A percentile compares a stretch with the other conserved stretches of the same genome.
Evolutionary conservation across 2,329 filamentous ascomycete genomes (phyloP).

Genomic region (Aureobasidium leucospermi): DNA sequence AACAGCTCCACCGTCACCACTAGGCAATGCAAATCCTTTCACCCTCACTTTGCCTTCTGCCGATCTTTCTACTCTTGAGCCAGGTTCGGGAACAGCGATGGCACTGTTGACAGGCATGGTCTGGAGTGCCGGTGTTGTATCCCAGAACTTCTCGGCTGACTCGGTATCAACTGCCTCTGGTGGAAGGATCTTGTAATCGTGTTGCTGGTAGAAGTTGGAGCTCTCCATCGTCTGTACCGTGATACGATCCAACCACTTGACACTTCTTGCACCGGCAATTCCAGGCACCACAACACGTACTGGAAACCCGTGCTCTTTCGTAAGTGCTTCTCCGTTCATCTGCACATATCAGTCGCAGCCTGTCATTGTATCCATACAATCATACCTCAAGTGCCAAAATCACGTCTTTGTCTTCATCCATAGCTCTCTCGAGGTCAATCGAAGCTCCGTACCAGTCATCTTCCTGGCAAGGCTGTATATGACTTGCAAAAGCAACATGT

Average conservation of each 20-base stretch:
- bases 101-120: conserved; percentile 63
- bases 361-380: conserved; percentile 35
- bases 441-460: conserved; percentile 52
- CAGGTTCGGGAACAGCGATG: conserved; percentile 41
- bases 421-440: conserved; percentile 41
- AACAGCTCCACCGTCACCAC: conserved; percentile 58
- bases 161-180: conserved; percentile 52
- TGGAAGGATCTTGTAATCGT: conserved; percentile 62
- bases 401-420: conserved; percentile 43
- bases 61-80: conserved; percentile 20
- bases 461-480: conserved; percentile 46
- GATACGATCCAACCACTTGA: conserved; percentile 63
- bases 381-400: conserved; percentile 49
- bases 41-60: conserved; percentile 29
- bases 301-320: conserved; percentile 60
- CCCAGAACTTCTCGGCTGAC: conserved; percentile 50
- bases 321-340: conserved; percentile 59
- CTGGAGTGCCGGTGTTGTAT: conserved; percentile 49
- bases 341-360: conserved; percentile 35
- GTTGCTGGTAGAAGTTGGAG: conserved; percentile 56
- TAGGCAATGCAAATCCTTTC: conserved; percentile 60
- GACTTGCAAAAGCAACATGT: conserved; percentile 52
- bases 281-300: conserved; percentile 40
- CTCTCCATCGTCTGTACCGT: conserved; percentile 60
- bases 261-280: conserved; percentile 58